Evolutionary conservation across 2,329 filamentous ascomycete genomes (phyloP), one percentile per base, ranked within the genome.

Genomic region (Tothia fuscella): DNA sequence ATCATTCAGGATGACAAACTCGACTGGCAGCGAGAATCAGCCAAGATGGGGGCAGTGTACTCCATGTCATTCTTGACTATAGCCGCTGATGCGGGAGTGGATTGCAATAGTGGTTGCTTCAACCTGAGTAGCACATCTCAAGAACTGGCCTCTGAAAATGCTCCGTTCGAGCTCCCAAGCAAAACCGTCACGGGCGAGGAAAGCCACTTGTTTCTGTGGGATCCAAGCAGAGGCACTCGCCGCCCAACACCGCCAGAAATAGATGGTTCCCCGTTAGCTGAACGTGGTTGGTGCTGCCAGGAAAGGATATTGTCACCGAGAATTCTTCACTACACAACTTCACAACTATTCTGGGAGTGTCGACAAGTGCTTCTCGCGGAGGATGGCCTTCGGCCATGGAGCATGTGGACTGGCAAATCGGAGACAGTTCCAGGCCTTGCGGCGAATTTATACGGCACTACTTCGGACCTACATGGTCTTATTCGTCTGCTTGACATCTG

Each of bases 1-100:
- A 50, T 50, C 16, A 29, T 50, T 39, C 48, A 50, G 47, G 48
- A 50, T 37, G 28, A 28, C 14, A 21, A 29, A 7, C 9, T 33
- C 4, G 48, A 50, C 26, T 48, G 48, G 48, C 17, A 42, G 20
- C 22, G 25, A 4, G 46, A 50, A 36, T 40, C 37, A 5, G 35
- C 30, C 13, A 48, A 37, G 12, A 50, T 50, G 48, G 46, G 40
- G 10, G 37, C 30, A 22, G 38, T 50, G 12, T 50, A 50, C 40
- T 33, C 36, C 10, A 43, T 37, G 16, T 26, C 48, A n/a, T 45
- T 40, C 17, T 7, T 49, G n/a, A 47, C 42, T n/a, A 50, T 50
- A 13, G 42, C 47, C 9, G 47, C 45, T 9, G 34, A 44, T 34
- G 22, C 31, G 19, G 41, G 43, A 16, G 26, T 32, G 3, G 41